These are phyloP conservation scores for Coprinopsis strossmayeri DNA, from an alignment of 768 basidiomycete genomes.

Conservation along the genomic window DNA sequence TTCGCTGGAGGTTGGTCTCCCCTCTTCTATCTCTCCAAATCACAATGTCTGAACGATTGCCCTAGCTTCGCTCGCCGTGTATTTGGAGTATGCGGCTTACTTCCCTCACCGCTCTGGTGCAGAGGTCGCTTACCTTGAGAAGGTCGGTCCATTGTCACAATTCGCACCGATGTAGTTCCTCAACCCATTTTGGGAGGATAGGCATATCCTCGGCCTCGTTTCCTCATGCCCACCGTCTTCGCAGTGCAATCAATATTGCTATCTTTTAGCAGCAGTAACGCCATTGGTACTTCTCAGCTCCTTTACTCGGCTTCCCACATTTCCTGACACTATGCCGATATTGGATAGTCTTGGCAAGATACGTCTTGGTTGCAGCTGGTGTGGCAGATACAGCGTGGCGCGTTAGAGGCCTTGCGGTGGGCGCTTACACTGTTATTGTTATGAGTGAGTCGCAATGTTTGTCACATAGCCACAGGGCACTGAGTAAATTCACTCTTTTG, in stretches of 20 bases:
- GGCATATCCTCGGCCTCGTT: slow-evolving; percentile 36
- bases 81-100: slow-evolving; percentile 38
- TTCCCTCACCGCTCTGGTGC: slow-evolving; percentile 45
- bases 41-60: background rate
- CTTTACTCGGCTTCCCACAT: background rate
- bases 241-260: slow-evolving; percentile 34
- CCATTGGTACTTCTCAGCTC: slow-evolving; percentile 22
- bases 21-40: background rate
- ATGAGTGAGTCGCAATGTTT: slow-evolving; percentile 19
- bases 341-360: slow-evolving; percentile 30
- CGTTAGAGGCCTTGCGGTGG: slow-evolving; percentile 28
- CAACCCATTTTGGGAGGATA: slow-evolving; percentile 13
- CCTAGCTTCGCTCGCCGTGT: slow-evolving; percentile 29
- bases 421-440: slow-evolving; percentile 24
- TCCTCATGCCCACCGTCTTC: slow-evolving; percentile 36
- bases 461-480: background rate
- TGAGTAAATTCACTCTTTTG: background rate
- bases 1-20: slow-evolving; percentile 22
- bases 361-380: slow-evolving; percentile 27
- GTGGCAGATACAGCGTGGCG: slow-evolving; percentile 24
- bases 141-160: slow-evolving; percentile 23
- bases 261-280: slow-evolving; percentile 32
- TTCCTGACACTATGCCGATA: too few species aligned
- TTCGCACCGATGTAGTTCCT: background rate
- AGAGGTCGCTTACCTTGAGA: slow-evolving; percentile 41